Percentiles rank a stretch among this genome's conserved stretches.
phyloP scores from a whole-genome alignment of 768 basidiomycete genomes.

The Rhizopogon sp. region DNA sequence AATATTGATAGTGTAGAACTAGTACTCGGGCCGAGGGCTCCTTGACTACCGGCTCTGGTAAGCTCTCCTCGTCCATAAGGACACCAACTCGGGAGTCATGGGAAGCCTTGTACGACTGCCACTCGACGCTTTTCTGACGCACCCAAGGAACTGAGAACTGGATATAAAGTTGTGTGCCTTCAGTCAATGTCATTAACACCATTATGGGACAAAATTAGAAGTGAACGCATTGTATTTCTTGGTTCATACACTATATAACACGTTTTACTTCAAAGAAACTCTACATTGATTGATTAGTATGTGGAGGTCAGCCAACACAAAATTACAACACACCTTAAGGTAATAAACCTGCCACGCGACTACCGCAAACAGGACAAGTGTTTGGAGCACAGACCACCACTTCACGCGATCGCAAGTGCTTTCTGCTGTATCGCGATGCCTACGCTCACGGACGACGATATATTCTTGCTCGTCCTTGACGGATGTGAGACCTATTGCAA shows the following conservation, averaged over 20 bases:
- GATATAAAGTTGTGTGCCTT: neutral
- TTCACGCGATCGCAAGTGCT: slow-evolving; percentile 94
- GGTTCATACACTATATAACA: slow-evolving; percentile 47
- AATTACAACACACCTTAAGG: slow-evolving; percentile 57
- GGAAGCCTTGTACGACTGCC: too few species aligned
- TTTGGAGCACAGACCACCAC: slow-evolving; percentile 97
- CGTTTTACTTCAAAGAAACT: slow-evolving; percentile 86
- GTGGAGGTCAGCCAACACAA: neutral
- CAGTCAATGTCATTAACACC: too few species aligned
- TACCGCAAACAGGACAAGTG: slow-evolving; percentile 79
- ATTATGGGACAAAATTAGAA: neutral
- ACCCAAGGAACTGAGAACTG: neutral
- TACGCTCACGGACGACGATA: slow-evolving; percentile 88
- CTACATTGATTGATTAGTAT: slow-evolving; percentile 36
- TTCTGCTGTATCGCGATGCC: slow-evolving; percentile 92
- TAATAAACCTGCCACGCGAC: slow-evolving; percentile 99
- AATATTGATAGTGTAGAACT: neutral
- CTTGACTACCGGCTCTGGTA: neutral
- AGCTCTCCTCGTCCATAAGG: neutral
- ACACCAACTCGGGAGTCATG: neutral
- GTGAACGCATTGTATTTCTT: neutral
- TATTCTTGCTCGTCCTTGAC: slow-evolving; percentile 99
- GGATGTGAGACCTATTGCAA: slow-evolving; percentile 74
- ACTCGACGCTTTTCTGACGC: neutral
- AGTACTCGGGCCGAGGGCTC: neutral